Evolutionary conservation across 257 asterid species (phyloP).

Genomic region (Osmanthus fragrans): DNA sequence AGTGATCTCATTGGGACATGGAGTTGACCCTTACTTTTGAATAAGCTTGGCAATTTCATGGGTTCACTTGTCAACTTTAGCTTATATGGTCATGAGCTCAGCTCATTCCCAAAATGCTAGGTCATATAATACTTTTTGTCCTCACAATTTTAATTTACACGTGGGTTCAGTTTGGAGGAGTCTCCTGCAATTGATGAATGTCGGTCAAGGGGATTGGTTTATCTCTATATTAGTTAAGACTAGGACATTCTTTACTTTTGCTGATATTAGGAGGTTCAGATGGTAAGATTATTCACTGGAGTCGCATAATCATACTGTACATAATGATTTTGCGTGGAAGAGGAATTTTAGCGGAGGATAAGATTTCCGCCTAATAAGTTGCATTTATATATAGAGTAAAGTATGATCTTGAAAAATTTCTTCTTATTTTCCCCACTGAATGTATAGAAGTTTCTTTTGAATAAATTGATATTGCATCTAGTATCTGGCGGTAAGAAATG

Average conservation of each 20-base stretch:
- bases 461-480: background rate
- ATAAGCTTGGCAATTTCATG: background rate
- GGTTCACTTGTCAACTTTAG: background rate
- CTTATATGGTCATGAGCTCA: background rate
- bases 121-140: background rate
- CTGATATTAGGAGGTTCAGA: background rate
- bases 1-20: background rate
- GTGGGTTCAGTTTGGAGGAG: background rate
- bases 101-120: background rate
- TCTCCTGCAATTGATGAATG: conserved; percentile 5
- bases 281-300: background rate
- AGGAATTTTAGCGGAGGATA: background rate
- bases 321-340: conserved; percentile 7
- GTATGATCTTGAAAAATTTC: background rate
- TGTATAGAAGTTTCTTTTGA: background rate
- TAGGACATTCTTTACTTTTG: background rate
- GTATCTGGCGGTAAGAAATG: background rate
- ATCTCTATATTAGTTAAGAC: background rate
- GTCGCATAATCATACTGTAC: background rate
- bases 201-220: background rate
- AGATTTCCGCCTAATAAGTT: background rate
- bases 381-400: background rate
- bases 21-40: background rate
- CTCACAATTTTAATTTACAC: background rate
- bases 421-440: background rate